Percentiles rank a stretch among this genome's conserved stretches.
phyloP scores from a whole-genome alignment of 1,284 basidiomycete genomes.

The Hemileia vastatrix region DNA sequence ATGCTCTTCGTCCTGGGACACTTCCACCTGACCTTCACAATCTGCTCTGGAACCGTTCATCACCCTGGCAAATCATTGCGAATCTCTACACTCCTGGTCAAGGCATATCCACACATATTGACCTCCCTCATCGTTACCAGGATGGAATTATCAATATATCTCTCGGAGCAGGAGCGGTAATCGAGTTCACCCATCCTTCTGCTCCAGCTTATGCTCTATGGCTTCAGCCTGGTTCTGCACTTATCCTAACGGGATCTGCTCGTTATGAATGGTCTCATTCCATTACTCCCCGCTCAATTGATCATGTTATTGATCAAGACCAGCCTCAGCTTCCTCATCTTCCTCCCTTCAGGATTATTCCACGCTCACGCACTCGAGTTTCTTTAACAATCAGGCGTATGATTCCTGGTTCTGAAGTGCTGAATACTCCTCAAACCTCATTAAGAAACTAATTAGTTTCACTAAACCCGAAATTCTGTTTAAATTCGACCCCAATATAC shows the following conservation, averaged over 20 bases:
- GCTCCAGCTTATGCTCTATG: slow-evolving; percentile 42
- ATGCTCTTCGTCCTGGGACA: slow-evolving; percentile 49
- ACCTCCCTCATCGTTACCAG: slow-evolving; percentile 61
- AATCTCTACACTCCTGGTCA: slow-evolving; percentile 68
- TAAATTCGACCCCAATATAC: no score
- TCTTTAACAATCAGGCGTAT: slow-evolving; percentile 72
- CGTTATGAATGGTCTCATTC: slow-evolving; percentile 60
- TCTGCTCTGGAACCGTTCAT: slow-evolving; percentile 50
- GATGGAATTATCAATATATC: slow-evolving; percentile 72
- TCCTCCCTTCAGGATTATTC: neutral
- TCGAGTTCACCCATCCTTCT: slow-evolving; percentile 53
- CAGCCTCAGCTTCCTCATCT: slow-evolving; percentile 15
- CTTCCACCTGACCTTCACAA: slow-evolving; percentile 45
- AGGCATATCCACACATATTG: slow-evolving; percentile 67
- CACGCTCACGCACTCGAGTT: slow-evolving; percentile 49
- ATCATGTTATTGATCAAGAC: slow-evolving; percentile 48
- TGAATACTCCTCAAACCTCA: no score
- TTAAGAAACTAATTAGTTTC: no score
- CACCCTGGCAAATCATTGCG: slow-evolving; percentile 63
- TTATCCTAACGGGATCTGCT: slow-evolving; percentile 64
- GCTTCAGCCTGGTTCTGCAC: slow-evolving; percentile 54
- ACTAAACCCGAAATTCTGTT: no score
- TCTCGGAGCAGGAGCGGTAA: slow-evolving; percentile 60
- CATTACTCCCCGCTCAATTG: slow-evolving; percentile 53
- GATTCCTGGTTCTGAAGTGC: slow-evolving; percentile 51